Base-by-base conservation (phyloP, 306 rosid genomes). In the Lotus japonicus region DNA sequence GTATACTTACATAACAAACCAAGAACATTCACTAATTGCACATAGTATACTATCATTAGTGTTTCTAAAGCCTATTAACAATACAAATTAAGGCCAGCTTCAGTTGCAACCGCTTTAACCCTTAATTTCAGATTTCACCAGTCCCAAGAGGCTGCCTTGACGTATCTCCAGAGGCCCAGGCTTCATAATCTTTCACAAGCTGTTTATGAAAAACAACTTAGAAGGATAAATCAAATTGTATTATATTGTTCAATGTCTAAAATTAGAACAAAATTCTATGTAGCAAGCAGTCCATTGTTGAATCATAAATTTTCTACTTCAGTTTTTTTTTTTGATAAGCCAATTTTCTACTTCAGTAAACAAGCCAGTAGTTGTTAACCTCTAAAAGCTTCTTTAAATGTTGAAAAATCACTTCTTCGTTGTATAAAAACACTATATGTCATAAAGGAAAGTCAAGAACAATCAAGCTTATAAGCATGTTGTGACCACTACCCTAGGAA, bases 131-230 rank as follows among this genome's bases (percentile, higher is more conserved):
- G 44, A 78, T 66, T 78, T 78, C 70, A 66, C 82, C 82, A 11
- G 82, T 72, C 8, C 82, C 82, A 33, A 94, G 86, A 77, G 98
- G 85, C 68, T 85, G 96, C 85, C 82, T 72, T 19, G 82, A 72
- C 18, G 60, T 43, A 66, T 78, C 77, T 61, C 82, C 82, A 4
- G 96, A 79, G 50, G 98, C 97, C 98, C 98, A 90, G 43, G 95
- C 95, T 76, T 81, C 68, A 78, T 94, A 94, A 78, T 94, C 98
- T 84, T 84, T 94, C 84, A 85, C 89, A 66, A 94, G 97, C 98
- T 94, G 88, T 66, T 79, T 46, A 55, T 54, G 51, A 58, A 15
- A 66, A 58, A 14, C 7, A 28, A 73, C 49, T 41, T 14, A 3
- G 15, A 41, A n/a, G 13, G 58, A 57, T 8, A 28, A 50, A 39